These are phyloP conservation scores for Pichia californica DNA, from an alignment of 805 yeast species.

Conservation along the genomic window DNA sequence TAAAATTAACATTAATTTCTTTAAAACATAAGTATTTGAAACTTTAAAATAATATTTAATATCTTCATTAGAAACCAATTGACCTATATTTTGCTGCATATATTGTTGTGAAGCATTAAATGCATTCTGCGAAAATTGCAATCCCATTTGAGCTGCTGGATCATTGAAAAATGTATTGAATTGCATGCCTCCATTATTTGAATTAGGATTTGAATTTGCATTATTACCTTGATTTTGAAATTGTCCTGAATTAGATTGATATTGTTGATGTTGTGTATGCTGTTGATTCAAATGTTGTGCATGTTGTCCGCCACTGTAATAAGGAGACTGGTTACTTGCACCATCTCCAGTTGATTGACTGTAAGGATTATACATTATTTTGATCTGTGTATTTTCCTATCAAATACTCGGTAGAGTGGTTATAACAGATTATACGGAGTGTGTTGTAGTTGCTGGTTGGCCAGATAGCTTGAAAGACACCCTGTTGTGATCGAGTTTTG, in stretches of 20 bases:
- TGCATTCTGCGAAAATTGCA: constrained; percentile 83
- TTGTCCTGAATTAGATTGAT: constrained; percentile 3
- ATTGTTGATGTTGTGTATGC: constrained; percentile 22
- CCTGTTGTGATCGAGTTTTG: too few relatives aligned
- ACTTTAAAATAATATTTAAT: constrained; percentile 88
- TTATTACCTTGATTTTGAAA: constrained; percentile 23
- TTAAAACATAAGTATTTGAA: constrained; percentile 76
- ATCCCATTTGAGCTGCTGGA: constrained; percentile 77
- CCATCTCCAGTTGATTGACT: constrained; percentile 13
- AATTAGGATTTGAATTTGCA: constrained; percentile 10
- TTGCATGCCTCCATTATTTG: constrained; percentile 13
- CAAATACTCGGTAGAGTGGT: too few relatives aligned
- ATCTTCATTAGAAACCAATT: constrained; percentile 44
- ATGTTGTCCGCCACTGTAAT: background rate
- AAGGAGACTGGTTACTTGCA: background rate
- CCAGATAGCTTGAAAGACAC: too few relatives aligned
- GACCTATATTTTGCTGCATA: constrained; percentile 63
- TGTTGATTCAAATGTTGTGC: constrained; percentile 14
- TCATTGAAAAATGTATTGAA: constrained; percentile 54
- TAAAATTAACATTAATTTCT: constrained; percentile 64
- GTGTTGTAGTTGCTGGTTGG: too few relatives aligned
- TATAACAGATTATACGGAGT: too few relatives aligned
- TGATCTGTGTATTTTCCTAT: too few relatives aligned
- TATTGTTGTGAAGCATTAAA: constrained; percentile 75
- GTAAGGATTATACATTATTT: constrained; percentile 44